Evolutionary conservation across 768 basidiomycete genomes (phyloP).

Genomic region (Suillus weaverae): DNA sequence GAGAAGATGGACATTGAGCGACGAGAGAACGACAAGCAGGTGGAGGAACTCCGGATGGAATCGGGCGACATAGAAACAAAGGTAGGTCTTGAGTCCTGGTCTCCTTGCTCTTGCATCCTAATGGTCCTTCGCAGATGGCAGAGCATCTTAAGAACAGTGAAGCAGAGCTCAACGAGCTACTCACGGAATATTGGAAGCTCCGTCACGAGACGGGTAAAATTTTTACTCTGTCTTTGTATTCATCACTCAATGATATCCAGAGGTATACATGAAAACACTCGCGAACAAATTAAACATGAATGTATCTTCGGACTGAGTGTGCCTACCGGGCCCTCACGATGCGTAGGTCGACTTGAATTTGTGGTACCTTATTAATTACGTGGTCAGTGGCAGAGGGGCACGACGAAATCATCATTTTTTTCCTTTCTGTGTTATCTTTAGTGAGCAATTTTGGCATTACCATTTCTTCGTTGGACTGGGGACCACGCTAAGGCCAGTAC

Average conservation of each 20-base stretch:
- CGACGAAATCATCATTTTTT: constrained; percentile 23
- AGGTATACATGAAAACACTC: constrained; percentile 85
- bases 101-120: background rate
- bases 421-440: constrained; percentile 36
- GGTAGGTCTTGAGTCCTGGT: constrained; percentile 36
- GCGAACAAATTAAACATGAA: constrained; percentile 77
- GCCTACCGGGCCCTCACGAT: background rate
- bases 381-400: background rate
- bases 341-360: background rate
- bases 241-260: constrained; percentile 36
- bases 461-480: constrained; percentile 61
- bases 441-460: constrained; percentile 68
- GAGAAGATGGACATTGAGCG: constrained; percentile 76
- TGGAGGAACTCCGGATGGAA: constrained; percentile 73
- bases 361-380: background rate
- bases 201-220: constrained; percentile 72
- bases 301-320: constrained; percentile 30
- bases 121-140: constrained; percentile 53
- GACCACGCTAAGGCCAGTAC: constrained; percentile 57
- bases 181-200: constrained; percentile 82
- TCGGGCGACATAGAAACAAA: constrained; percentile 67
- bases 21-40: constrained; percentile 73
- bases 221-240: background rate
- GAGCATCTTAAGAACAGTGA: constrained; percentile 77
- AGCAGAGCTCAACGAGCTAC: constrained; percentile 74